Evolutionary conservation across 2,329 filamentous ascomycete genomes (phyloP), one percentile per base, ranked within the genome.

Genomic region (Xylaria sp.): DNA sequence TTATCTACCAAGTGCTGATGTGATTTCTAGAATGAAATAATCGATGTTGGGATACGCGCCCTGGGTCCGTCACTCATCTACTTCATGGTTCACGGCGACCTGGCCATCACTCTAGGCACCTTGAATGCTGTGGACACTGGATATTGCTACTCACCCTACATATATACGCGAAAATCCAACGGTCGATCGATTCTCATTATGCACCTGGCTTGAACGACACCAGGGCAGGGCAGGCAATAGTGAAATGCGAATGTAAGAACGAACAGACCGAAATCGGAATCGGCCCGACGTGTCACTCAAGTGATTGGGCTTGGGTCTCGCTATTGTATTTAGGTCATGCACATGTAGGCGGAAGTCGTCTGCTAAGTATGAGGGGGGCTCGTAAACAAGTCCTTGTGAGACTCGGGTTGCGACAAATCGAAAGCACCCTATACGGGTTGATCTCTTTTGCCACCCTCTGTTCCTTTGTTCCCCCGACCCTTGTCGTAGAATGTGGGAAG

Each of bases 211-310:
- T 12, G 23, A 23, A 31, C 12, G 28, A 28, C 3, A 28, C 28
- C 28, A 28, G 28, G 28, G 28, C 7, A 20, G 43, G 51, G 7
- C 18, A 18, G 18, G 31, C 18, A 20, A 39, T 61, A 48, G 25
- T n/a, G 18, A 23, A 61, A 20, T 28, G 23, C 28, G 43, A 41
- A 39, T 49, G 20, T 12, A 28, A 39, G 49, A 48, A 25, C 61
- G 48, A 66, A 56, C 20, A 56, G 51, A 51, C 20, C n/a, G 2
- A 28, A 48, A 31, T 25, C 23, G 13, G 33, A 20, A 39, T 59
- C 63, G 63, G 36, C 25, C 63, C 63, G 56, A 46, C 55, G 48
- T 33, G 46, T 5, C n/a, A 36, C 28, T 15, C 36, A 41, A 48
- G 23, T 10, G 2, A 23, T 9, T 36, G 25, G 41, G 33, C 9